Evolutionary conservation across 2,329 filamentous ascomycete genomes (phyloP), one percentile per base, ranked within the genome.

Genomic region (Penicillium paneum): DNA sequence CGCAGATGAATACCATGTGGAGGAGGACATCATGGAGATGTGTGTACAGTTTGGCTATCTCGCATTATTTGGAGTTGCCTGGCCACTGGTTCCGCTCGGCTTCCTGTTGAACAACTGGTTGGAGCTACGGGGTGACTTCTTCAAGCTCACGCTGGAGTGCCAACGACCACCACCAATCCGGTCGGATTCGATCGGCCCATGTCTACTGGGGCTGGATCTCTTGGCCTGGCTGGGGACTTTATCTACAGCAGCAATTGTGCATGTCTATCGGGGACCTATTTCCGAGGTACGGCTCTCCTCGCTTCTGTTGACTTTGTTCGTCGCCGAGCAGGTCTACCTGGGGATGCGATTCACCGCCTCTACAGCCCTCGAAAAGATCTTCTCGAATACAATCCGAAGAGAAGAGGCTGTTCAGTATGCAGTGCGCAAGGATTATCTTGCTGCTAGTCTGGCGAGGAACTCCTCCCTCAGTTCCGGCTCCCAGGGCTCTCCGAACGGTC

Each of bases 71-170:
- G 94, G 90, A 0, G 89, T 94, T 2, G 86, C 96, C 51, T 99
- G 94, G 94, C 94, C 94, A 0, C 78, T 97, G n/a, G 92, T 93
- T 0, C 87, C 89, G 2, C 81, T 91, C 53, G 93, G 89, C 1
- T 97, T 97, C 77, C 77, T 97, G 12, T 78, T 94, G 73, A 97
- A 97, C 76, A 95, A 97, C 76, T 97, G 93, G 91, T 78, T 99
- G 54, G 94, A 97, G 71, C 83, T 97, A 36, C 89, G 94, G 39
- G 90, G 90, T 0, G 94, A 99, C 69, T 92, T 93, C 2, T 83
- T 96, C 76, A 99, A 99, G 73, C 96, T 97, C 65, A 91, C 91
- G 52, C 81, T 91, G 44, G 88, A 92, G 71, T 92, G 90, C 79
- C 88, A 93, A 66, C 86, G 94, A 3, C 94, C 94, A 0, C 90